Base-by-base conservation (phyloP, 345 rosid genomes). In the Gossypium rotundifolium region DNA sequence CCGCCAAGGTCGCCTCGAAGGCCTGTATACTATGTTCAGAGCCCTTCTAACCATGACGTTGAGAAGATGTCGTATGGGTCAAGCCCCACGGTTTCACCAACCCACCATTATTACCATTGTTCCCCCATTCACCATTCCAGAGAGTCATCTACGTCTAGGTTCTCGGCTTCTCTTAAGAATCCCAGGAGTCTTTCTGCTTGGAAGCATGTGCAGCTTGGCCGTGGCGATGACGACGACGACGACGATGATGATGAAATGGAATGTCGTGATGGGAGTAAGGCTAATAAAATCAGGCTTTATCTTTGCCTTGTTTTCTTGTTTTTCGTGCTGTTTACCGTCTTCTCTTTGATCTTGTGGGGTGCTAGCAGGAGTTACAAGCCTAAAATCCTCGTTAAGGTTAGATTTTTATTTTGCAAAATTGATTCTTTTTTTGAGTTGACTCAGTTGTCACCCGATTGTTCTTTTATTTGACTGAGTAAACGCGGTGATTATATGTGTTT, bases 21-120 rank as follows among this genome's bases (percentile, higher is more conserved):
- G 78, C 92, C 93, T 5, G 75, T 91, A 18, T 94, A 92, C 88
- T 92, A 92, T 82, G 98, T 94, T 9, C 98, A 92, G 62, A 94
- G 98, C 81, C 98, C 98, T 0, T 94, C 98, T n/a, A 89, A 92
- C 83, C 92, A 88, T 73, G 98, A 92, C 80, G 91, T 73, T 11
- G 97, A 94, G 87, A 94, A 94, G 79, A 92, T 91, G 98, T 94
- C 98, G 0, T 91, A 83, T 79, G 98, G 94, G 49, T 94, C 98
- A 1, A 91, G 95, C 75, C 97, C 97, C 3, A 51, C 76, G 27
- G 93, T 81, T 9, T 94, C 98, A 1, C 98, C 98, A 0, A 65
- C 90, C 48, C 94, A 85, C 78, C 93, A 84, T 40, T 94, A 79
- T 86, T 94, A 92, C 81, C 95, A 92, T 73, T 84, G 90, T 81